These are phyloP conservation scores for Helicostylum pulchrum DNA, from an alignment of 192 early-diverging fungal species.

Conservation along the genomic window DNA sequence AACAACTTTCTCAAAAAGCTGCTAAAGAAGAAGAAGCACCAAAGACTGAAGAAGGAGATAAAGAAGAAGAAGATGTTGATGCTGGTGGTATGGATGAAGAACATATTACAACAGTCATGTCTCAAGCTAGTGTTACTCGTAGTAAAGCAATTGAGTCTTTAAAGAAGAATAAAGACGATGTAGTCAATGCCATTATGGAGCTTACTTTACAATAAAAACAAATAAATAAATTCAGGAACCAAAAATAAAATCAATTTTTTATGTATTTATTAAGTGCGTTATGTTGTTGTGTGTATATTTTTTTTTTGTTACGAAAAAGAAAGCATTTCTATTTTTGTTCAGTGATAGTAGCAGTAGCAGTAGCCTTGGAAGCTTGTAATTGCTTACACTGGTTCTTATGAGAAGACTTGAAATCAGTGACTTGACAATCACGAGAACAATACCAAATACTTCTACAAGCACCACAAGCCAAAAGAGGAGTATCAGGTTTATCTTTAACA, in stretches of 20 bases:
- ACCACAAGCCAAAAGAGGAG: conserved; percentile 50
- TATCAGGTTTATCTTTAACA: conserved; percentile 35
- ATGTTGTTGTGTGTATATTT: no score
- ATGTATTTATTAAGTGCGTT: no score
- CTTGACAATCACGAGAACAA: conserved; percentile 59
- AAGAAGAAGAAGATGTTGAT: conserved; percentile 76
- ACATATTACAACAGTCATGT: conserved; percentile 93
- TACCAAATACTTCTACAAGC: conserved; percentile 54
- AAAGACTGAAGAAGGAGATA: conserved; percentile 54
- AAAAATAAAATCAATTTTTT: no score
- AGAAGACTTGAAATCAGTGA: conserved; percentile 40
- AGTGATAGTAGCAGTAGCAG: no score
- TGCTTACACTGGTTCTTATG: conserved; percentile 12
- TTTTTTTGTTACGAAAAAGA: no score
- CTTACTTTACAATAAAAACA: no score
- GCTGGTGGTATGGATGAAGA: conserved; percentile 79
- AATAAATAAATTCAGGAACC: no score
- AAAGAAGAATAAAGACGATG: conserved; percentile 81
- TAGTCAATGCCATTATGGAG: conserved; percentile 96
- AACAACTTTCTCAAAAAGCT: conserved; percentile 26
- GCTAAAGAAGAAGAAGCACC: conserved; percentile 46
- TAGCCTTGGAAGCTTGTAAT: background rate
- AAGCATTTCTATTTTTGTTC: no score
- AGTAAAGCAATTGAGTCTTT: conserved; percentile 90
- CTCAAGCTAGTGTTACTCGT: conserved; percentile 84